Conservation (phyloP, 1,284 basidiomycete species). For the Melampsora abietis-canadensis region DNA sequence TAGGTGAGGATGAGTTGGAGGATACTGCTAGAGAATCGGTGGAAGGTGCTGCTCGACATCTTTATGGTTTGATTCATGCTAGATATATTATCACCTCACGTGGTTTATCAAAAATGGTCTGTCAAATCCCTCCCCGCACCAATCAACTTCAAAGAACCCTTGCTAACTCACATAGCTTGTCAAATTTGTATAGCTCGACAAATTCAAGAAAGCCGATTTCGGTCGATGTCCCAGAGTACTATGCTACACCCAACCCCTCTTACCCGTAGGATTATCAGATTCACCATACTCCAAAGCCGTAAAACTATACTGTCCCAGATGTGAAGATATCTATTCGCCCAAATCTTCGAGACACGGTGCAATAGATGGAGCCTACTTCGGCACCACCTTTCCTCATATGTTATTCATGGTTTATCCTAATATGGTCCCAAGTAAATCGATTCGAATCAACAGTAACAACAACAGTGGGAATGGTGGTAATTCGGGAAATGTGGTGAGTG, state of each 20-base stretch:
- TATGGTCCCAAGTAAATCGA: slow-evolving; percentile 76
- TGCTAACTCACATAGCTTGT: slow-evolving; percentile 12
- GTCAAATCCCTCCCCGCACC: slow-evolving; percentile 17
- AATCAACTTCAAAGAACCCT: slow-evolving; percentile 12
- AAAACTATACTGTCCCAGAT: slow-evolving; percentile 92
- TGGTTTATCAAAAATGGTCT: slow-evolving; percentile 24
- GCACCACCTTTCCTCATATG: slow-evolving; percentile 88
- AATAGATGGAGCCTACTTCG: slow-evolving; percentile 94
- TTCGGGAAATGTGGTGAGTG: slow-evolving; percentile 52
- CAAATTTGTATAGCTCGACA: slow-evolving; percentile 59
- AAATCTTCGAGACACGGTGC: slow-evolving; percentile 90
- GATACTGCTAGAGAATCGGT: slow-evolving; percentile 59
- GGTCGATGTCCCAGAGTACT: slow-evolving; percentile 91
- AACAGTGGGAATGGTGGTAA: slow-evolving; percentile 54
- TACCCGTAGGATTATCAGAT: slow-evolving; percentile 91
- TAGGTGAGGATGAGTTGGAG: slow-evolving; percentile 57
- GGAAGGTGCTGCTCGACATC: slow-evolving; percentile 81
- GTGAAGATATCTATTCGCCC: slow-evolving; percentile 92
- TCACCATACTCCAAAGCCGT: slow-evolving; percentile 92
- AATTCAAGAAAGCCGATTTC: slow-evolving; percentile 94
- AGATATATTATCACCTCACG: slow-evolving; percentile 45
- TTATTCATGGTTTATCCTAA: slow-evolving; percentile 91
- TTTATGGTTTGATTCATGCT: slow-evolving; percentile 52
- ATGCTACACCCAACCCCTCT: slow-evolving; percentile 83
- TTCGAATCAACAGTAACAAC: slow-evolving; percentile 53